Base-by-base conservation (phyloP, 352 stramenopile genomes). In the Phytophthora sp. region DNA sequence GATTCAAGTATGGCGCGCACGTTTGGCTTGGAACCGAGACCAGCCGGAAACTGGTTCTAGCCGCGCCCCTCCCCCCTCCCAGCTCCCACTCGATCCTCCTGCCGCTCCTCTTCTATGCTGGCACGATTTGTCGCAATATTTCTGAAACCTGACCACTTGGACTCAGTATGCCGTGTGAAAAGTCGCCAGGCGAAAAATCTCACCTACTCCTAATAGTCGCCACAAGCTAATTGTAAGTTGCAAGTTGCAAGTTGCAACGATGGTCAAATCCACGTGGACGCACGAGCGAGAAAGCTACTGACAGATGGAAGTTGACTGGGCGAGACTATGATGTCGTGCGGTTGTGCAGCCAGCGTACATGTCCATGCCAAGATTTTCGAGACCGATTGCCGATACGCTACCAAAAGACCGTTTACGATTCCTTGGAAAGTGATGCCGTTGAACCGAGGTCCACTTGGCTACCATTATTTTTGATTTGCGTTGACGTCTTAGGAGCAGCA, bases 261-360 rank as follows among this genome's bases (percentile, higher is more conserved):
- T 60, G 24, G 42, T 54, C 67, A 63, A 75, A 71, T 75, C 62
- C 67, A 75, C 66, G 61, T 71, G 61, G 49, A 69, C 58, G 65
- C 64, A 65, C 59, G 58, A 70, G 55, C 53, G 38, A 54, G 49
- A 61, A 71, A 29, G 60, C 20, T 30, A 33, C 33, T 15, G 36
- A 63, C 68, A 75, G 63, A 67, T 69, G 68, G 63, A 35, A 15
- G 49, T 18, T 41, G 67, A 65, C 44, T 57, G 15, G 21, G 23
- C 9, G 46, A 62, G 38, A 57, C 65, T 68, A 72, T 72, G 50
- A 13, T 39, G 55, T 74, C 61, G 54, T 72, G 6, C 13, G 4
- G 21, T 66, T 49, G 63, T 46, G 36, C n/a, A 4, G 20, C 15
- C 7, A 29, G 27, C n/a, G 39, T 12, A 27, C n/a, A 16, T 7